Conservation (phyloP, 192 early-diverging fungal genomes). For the Linderina pennispora region DNA sequence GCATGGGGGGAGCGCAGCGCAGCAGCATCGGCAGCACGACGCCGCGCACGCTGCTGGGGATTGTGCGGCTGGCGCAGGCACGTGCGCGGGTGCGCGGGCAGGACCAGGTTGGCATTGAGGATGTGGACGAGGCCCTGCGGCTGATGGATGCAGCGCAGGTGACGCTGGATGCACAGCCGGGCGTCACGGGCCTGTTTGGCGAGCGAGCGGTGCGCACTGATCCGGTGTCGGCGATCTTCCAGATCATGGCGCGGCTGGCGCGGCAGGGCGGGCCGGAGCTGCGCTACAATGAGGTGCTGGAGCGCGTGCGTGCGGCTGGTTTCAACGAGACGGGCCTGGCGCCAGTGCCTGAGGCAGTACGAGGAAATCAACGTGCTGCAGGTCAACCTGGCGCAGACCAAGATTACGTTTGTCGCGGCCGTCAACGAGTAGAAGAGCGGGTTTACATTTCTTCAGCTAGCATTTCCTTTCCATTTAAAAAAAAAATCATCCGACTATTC, state of each 20-base stretch:
- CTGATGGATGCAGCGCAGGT: slow-evolving; percentile 89
- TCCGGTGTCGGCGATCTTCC: slow-evolving; percentile 63
- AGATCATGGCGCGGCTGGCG: slow-evolving; percentile 55
- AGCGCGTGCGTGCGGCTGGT: slow-evolving; percentile 68
- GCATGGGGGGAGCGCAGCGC: slow-evolving; percentile 5
- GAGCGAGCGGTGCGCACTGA: slow-evolving; percentile 36
- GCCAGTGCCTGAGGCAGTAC: slow-evolving; percentile 67
- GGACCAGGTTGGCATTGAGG: slow-evolving; percentile 56
- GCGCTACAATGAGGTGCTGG: slow-evolving; percentile 57
- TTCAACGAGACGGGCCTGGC: slow-evolving; percentile 72
- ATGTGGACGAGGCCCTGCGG: slow-evolving; percentile 86
- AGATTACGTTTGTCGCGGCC: slow-evolving; percentile 50
- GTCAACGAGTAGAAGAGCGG: slow-evolving; percentile 8
- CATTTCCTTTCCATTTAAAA: slow-evolving; percentile 1
- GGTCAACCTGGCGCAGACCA: slow-evolving; percentile 52
- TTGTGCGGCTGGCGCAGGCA: slow-evolving; percentile 79
- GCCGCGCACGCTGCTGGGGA: slow-evolving; percentile 76
- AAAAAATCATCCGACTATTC: too few species aligned
- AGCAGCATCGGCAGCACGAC: slow-evolving; percentile 39
- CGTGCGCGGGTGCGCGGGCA: slow-evolving; percentile 73
- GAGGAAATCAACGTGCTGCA: slow-evolving; percentile 70
- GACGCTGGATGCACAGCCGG: slow-evolving; percentile 56
- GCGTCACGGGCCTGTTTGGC: slow-evolving; percentile 15
- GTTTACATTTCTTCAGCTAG: neutral
- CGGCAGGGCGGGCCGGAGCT: slow-evolving; percentile 30